Conservation (phyloP, 2,329 filamentous ascomycete species). For the Parastagonospora avenae region DNA sequence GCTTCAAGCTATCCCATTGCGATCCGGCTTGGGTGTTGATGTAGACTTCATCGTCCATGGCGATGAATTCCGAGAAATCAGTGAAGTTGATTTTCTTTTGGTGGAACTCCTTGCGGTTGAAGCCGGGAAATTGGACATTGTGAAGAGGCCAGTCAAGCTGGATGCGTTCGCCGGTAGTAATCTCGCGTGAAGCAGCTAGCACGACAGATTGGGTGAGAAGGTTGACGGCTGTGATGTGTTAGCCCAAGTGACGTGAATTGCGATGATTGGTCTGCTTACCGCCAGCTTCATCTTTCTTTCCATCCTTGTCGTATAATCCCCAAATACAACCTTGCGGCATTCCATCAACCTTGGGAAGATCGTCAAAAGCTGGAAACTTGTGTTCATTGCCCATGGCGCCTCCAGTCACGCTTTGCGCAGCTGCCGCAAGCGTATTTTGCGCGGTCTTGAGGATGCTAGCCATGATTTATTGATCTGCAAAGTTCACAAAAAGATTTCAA, state of each 20-base stretch:
- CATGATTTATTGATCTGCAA: constrained; percentile 2
- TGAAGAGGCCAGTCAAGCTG: constrained; percentile 62
- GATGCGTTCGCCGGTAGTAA: constrained; percentile 58
- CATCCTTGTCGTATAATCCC: constrained; percentile 42
- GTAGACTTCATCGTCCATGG: constrained; percentile 40
- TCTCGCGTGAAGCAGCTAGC: constrained; percentile 55
- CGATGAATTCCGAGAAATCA: constrained; percentile 30
- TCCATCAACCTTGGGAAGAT: constrained; percentile 36
- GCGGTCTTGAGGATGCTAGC: constrained; percentile 12
- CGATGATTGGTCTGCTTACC: constrained; percentile 42
- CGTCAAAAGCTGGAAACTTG: constrained; percentile 40
- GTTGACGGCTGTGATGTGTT: constrained; percentile 37
- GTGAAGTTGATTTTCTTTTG: constrained; percentile 57
- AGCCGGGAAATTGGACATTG: constrained; percentile 61
- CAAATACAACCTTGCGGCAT: constrained; percentile 43
- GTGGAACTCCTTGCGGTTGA: constrained; percentile 57
- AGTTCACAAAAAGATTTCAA: neutral
- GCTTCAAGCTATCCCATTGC: constrained; percentile 45
- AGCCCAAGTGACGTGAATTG: constrained; percentile 3
- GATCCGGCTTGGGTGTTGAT: constrained; percentile 42
- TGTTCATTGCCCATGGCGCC: constrained; percentile 14
- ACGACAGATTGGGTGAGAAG: constrained; percentile 59
- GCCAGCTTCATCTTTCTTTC: constrained; percentile 58
- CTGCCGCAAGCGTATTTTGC: constrained; percentile 17
- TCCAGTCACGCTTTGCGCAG: constrained; percentile 13